A percentile compares a stretch with the other conserved stretches of the same genome.
These are phyloP conservation scores for Abrus precatorius DNA, from an alignment of 306 rosid species.

Conservation along the genomic window DNA sequence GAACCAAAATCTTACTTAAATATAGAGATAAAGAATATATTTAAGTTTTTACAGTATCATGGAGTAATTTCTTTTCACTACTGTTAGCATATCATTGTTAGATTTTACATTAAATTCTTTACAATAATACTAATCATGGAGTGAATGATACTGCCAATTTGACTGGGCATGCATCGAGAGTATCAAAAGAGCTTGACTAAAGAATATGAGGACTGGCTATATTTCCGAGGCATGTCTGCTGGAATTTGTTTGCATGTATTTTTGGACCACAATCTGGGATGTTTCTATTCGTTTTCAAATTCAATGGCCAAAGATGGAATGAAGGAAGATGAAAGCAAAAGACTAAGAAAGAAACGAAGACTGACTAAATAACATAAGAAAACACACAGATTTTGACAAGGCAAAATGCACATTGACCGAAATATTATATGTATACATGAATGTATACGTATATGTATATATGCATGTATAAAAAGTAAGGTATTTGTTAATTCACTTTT, in stretches of 20 bases:
- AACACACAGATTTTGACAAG: background rate
- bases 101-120: constrained; percentile 15
- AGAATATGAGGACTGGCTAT: constrained; percentile 1
- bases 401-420: background rate
- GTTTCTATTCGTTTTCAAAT: constrained; percentile 14
- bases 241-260: constrained; percentile 4
- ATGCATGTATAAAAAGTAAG: too few relatives aligned
- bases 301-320: constrained; percentile 13
- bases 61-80: background rate
- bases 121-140: background rate
- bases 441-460: too few relatives aligned
- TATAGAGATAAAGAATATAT: too few relatives aligned
- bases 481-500: too few relatives aligned
- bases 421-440: too few relatives aligned
- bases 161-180: background rate
- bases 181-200: background rate
- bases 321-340: background rate
- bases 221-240: background rate
- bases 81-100: background rate
- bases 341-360: constrained; percentile 1
- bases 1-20: too few relatives aligned
- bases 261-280: background rate
- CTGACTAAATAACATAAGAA: background rate
- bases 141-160: background rate
- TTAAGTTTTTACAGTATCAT: background rate